Percentiles rank a stretch among this genome's conserved stretches.
phyloP scores from a whole-genome alignment of 73 alveolate species.

The Symbiodinium pilosum region DNA sequence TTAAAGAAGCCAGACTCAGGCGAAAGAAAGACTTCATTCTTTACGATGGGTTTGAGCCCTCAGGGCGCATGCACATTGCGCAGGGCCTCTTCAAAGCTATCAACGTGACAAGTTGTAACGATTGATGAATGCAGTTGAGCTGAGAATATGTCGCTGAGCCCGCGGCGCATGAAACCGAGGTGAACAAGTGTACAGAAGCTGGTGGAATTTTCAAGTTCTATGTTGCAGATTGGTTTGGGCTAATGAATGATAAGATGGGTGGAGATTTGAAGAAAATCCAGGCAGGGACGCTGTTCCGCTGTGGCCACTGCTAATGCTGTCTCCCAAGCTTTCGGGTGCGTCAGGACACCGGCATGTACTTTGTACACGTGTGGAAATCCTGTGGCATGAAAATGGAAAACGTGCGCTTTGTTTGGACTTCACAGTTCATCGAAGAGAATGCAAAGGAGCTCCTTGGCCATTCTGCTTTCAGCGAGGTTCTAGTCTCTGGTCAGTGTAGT shows the following conservation, averaged over 20 bases:
- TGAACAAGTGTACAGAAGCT: conserved; percentile 99
- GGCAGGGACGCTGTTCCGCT: not conserved
- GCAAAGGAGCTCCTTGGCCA: conserved; percentile 96
- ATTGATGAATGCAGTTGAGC: not conserved
- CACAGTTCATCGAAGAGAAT: conserved; percentile 99
- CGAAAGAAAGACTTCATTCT: conserved; percentile 98
- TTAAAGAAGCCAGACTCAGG: conserved; percentile 22
- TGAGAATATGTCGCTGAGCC: too few relatives aligned
- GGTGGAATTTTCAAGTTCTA: conserved; percentile 99
- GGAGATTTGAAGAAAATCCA: conserved; percentile 98
- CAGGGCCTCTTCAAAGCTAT: conserved; percentile 99
- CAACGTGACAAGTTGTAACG: conserved; percentile 37
- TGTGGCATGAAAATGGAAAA: conserved; percentile 99
- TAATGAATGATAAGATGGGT: conserved; percentile 99
- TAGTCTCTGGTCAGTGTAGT: not conserved
- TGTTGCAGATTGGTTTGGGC: conserved; percentile 99
- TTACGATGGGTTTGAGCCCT: conserved; percentile 99
- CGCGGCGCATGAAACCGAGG: too few relatives aligned
- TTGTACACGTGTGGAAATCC: conserved; percentile 99
- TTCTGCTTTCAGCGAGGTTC: not conserved
- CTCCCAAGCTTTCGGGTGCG: not conserved
- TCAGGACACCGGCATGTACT: conserved; percentile 98
- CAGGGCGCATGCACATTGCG: conserved; percentile 99
- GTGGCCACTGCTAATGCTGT: not conserved
- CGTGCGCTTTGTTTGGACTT: conserved; percentile 99